Percentiles rank a stretch among this genome's conserved stretches.
Conservation (phyloP, 257 asterid species). For the Parsonsia alboflavescens region DNA sequence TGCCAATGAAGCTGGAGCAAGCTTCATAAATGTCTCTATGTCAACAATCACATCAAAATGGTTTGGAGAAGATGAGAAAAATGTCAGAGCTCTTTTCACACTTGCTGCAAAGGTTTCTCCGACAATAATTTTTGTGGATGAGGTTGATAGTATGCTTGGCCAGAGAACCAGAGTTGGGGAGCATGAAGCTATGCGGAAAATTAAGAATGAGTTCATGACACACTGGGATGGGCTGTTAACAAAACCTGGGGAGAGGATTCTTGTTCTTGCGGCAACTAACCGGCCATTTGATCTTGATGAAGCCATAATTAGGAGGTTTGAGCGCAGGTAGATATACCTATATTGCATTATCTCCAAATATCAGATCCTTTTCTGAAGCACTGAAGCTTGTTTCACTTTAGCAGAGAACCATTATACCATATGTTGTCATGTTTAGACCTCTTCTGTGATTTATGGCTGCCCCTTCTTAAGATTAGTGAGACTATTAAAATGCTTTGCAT, state of each 20-base stretch:
- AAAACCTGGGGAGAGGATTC: conserved; percentile 87
- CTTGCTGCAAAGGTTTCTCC: conserved; percentile 98
- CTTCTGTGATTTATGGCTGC: background rate
- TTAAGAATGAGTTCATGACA: conserved; percentile 90
- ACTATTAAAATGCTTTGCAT: background rate
- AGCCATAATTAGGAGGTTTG: conserved; percentile 95
- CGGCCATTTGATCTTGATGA: conserved; percentile 99
- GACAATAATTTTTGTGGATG: conserved; percentile 88
- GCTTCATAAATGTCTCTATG: conserved; percentile 96
- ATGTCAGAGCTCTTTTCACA: conserved; percentile 91
- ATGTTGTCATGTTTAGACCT: background rate
- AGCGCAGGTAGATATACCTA: conserved; percentile 63
- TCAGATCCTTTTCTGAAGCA: background rate
- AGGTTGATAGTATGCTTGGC: conserved; percentile 99
- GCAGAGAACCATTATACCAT: background rate
- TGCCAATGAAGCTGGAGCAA: conserved; percentile 95
- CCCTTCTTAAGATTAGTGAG: conserved; percentile 6
- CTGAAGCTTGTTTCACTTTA: background rate
- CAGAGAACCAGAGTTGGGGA: conserved; percentile 93
- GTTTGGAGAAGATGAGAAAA: conserved; percentile 99
- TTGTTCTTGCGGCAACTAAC: conserved; percentile 97
- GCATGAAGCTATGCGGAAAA: conserved; percentile 97
- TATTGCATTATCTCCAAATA: background rate
- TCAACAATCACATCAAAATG: conserved; percentile 96
- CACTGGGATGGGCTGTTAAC: conserved; percentile 96